phyloP scores from a whole-genome alignment of 2,329 filamentous ascomycete genomes.

The Aspergillus amoenus region DNA sequence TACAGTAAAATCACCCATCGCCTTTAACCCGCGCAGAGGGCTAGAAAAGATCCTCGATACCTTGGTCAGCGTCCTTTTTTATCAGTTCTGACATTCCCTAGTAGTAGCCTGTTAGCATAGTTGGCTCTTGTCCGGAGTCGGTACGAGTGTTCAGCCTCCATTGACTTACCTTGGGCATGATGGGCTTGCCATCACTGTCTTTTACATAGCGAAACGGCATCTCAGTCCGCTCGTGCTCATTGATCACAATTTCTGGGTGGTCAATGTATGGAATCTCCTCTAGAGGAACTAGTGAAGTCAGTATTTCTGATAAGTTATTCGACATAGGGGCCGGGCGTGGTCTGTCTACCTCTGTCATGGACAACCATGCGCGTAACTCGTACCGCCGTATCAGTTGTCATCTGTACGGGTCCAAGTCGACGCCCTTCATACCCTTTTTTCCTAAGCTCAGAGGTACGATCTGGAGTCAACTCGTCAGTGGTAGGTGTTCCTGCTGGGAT shows the following conservation, averaged over 20 bases:
- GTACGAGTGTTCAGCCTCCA: background rate
- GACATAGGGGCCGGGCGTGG: background rate
- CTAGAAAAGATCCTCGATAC: slow-evolving; percentile 79
- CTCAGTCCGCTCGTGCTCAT: slow-evolving; percentile 87
- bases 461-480: slow-evolving; percentile 64
- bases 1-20: background rate
- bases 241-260: slow-evolving; percentile 84
- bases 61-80: slow-evolving; percentile 89
- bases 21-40: background rate
- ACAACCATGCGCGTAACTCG: slow-evolving; percentile 88
- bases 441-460: slow-evolving; percentile 91
- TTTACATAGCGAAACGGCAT: slow-evolving; percentile 98
- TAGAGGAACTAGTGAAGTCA: slow-evolving; percentile 61
- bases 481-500: background rate
- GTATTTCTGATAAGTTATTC: background rate
- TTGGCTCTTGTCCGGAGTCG: slow-evolving; percentile 1
- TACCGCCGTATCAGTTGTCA: slow-evolving; percentile 98
- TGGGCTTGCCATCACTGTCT: slow-evolving; percentile 69
- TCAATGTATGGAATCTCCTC: slow-evolving; percentile 80
- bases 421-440: slow-evolving; percentile 90
- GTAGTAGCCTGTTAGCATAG: slow-evolving; percentile 9
- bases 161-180: slow-evolving; percentile 82
- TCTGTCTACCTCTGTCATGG: slow-evolving; percentile 68
- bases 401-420: slow-evolving; percentile 86
- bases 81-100: slow-evolving; percentile 95